Evolutionary conservation across 1,284 basidiomycete species (phyloP).

Genomic region (Ustilago crameri): DNA sequence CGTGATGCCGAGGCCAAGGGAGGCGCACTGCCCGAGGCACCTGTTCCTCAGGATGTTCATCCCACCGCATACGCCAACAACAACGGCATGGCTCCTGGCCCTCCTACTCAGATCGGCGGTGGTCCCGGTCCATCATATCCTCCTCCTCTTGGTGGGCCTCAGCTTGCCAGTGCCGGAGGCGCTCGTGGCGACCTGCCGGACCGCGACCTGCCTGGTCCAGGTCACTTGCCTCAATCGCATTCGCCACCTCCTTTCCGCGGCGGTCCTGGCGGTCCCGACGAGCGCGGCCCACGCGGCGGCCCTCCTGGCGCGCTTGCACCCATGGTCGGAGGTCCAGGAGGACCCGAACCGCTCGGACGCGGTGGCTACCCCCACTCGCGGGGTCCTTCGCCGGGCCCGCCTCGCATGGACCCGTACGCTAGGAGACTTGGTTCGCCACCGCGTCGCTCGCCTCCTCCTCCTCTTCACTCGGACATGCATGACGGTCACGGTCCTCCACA

Average conservation of each 20-base stretch:
- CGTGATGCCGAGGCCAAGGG: conserved; percentile 84
- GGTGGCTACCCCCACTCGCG: conserved; percentile 45
- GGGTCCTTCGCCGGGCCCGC: conserved; percentile 44
- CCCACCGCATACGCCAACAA: conserved; percentile 80
- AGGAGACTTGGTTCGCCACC: conserved; percentile 45
- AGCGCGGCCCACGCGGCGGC: conserved; percentile 45
- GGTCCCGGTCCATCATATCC: conserved; percentile 38
- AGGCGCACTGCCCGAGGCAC: conserved; percentile 79
- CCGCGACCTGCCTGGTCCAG: conserved; percentile 55
- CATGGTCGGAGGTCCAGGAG: conserved; percentile 35
- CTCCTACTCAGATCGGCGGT: conserved; percentile 56
- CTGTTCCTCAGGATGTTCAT: conserved; percentile 91
- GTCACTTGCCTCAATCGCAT: conserved; percentile 40
- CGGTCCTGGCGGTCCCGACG: conserved; percentile 41
- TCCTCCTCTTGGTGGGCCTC: conserved; percentile 41
- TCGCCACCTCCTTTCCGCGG: conserved; percentile 56
- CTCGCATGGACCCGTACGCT: conserved; percentile 39
- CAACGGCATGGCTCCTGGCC: conserved; percentile 52
- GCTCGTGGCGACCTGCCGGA: conserved; percentile 31
- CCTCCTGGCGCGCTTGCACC: conserved; percentile 42
- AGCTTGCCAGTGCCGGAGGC: conserved; percentile 42
- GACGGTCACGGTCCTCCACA: conserved; percentile 25
- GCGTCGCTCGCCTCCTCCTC: conserved; percentile 41
- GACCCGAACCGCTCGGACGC: conserved; percentile 22
- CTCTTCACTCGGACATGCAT: conserved; percentile 31